Evolutionary conservation across 495 filamentous ascomycete genomes (phyloP).

Genomic region (Talaromyces proteolyticus): DNA sequence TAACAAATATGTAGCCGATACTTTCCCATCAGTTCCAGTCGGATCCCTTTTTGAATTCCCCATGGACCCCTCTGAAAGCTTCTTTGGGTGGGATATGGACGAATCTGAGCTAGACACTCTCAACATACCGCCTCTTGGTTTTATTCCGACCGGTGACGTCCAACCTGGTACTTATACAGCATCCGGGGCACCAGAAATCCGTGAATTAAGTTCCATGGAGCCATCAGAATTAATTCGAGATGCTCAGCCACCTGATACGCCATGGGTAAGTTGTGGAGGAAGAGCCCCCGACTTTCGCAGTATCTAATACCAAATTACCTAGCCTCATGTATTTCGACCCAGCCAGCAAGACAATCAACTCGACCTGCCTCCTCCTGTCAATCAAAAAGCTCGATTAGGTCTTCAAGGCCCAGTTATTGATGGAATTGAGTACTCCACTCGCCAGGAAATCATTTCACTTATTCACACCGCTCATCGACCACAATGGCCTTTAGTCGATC

Average conservation of each 20-base stretch:
- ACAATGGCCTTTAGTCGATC: constrained; percentile 5
- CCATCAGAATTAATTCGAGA: constrained; percentile 3
- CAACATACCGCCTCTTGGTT: constrained; percentile 2
- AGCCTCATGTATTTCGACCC: constrained; percentile 6
- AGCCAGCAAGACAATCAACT: constrained; percentile 5
- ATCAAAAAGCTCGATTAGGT: not conserved
- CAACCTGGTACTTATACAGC: not conserved
- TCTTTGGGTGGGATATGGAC: constrained; percentile 4
- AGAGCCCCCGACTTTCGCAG: not conserved
- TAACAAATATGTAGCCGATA: not conserved
- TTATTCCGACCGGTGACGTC: constrained; percentile 1
- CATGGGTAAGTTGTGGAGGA: constrained; percentile 5
- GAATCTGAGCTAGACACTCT: constrained; percentile 2
- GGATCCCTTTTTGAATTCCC: constrained; percentile 5
- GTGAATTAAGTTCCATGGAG: not conserved
- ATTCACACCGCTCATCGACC: not conserved
- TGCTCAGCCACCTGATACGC: constrained; percentile 5
- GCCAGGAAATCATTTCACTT: constrained; percentile 2
- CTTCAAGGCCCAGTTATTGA: constrained; percentile 3
- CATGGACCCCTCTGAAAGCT: constrained; percentile 4
- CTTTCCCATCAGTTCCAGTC: constrained; percentile 1
- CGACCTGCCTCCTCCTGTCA: constrained; percentile 1
- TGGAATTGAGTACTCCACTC: constrained; percentile 3
- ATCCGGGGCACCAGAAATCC: not conserved
- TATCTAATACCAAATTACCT: not conserved